phyloP scores from a whole-genome alignment of 345 rosid genomes.

The Capsella bursapastoris region DNA sequence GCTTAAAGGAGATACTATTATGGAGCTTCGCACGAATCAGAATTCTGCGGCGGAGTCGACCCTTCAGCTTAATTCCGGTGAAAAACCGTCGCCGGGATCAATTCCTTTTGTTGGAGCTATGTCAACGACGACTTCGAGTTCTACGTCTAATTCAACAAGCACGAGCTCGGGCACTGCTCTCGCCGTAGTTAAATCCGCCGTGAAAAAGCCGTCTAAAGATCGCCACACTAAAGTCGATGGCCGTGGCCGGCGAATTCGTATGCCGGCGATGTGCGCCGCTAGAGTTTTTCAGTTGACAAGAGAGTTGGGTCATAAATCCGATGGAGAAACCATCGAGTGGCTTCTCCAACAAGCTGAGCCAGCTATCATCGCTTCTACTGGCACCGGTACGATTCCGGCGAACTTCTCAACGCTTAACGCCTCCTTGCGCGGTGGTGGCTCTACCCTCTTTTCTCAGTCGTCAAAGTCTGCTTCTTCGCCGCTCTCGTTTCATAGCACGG shows the following conservation, averaged over 20 bases:
- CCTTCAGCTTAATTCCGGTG: slow-evolving; percentile 45
- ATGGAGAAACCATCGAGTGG: slow-evolving; percentile 90
- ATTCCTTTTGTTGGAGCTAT: slow-evolving; percentile 48
- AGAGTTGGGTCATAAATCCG: slow-evolving; percentile 81
- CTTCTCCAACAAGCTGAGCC: slow-evolving; percentile 85
- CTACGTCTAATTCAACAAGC: slow-evolving; percentile 21
- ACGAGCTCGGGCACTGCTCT: slow-evolving; percentile 38
- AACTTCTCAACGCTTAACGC: slow-evolving; percentile 80
- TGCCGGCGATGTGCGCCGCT: slow-evolving; percentile 89
- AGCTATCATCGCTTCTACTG: slow-evolving; percentile 72
- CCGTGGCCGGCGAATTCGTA: slow-evolving; percentile 82
- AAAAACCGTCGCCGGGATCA: slow-evolving; percentile 47
- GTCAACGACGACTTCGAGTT: not conserved
- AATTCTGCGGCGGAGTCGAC: slow-evolving; percentile 36
- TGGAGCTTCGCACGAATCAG: slow-evolving; percentile 41
- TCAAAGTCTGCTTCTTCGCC: slow-evolving; percentile 67
- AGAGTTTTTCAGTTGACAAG: slow-evolving; percentile 79
- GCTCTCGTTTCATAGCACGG: slow-evolving; percentile 59
- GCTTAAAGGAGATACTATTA: not conserved
- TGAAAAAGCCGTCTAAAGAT: slow-evolving; percentile 70
- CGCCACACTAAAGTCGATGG: slow-evolving; percentile 90
- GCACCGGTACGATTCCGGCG: slow-evolving; percentile 88
- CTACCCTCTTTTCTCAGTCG: slow-evolving; percentile 59
- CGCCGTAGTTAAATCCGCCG: slow-evolving; percentile 45
- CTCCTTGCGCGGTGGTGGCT: slow-evolving; percentile 68